phyloP scores from a whole-genome alignment of 2,329 filamentous ascomycete species.

The Thermomyces lanuginosus region DNA sequence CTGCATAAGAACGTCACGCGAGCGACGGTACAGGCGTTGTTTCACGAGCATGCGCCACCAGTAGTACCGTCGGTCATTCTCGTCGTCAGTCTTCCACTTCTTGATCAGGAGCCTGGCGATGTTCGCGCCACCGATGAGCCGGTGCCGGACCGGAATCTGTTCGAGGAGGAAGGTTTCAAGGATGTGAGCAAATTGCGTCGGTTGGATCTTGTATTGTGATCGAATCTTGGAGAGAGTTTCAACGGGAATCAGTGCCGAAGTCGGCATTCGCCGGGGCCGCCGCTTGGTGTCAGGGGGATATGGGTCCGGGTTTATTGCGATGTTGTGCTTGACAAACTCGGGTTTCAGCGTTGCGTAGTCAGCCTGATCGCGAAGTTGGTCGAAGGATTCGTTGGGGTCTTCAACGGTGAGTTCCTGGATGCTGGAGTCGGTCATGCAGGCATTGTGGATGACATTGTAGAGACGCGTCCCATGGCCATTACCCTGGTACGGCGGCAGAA shows the following conservation, averaged over 20 bases:
- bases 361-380: constrained; percentile 46
- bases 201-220: constrained; percentile 39
- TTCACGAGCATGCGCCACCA: constrained; percentile 51
- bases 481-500: constrained; percentile 73
- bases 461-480: constrained; percentile 64
- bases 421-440: constrained; percentile 49
- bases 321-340: constrained; percentile 31
- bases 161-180: constrained; percentile 47
- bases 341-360: constrained; percentile 42
- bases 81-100: constrained; percentile 31
- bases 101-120: constrained; percentile 35
- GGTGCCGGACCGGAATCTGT: constrained; percentile 35
- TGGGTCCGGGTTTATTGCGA: constrained; percentile 33
- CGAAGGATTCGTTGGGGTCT: constrained; percentile 63
- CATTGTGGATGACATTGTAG: constrained; percentile 62
- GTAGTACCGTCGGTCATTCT: constrained; percentile 44
- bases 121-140: constrained; percentile 34
- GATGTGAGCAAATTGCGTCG: constrained; percentile 45
- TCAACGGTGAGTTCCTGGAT: constrained; percentile 81
- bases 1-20: constrained; percentile 43
- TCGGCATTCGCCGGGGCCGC: constrained; percentile 27
- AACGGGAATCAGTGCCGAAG: constrained; percentile 38
- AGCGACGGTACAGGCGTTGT: constrained; percentile 45
- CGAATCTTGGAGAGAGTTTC: constrained; percentile 35
- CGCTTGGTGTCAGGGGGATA: constrained; percentile 20